Evolutionary conservation across 257 asterid genomes (phyloP), one percentile per base, ranked within the genome.

Genomic region (Marsdenia floribunda): DNA sequence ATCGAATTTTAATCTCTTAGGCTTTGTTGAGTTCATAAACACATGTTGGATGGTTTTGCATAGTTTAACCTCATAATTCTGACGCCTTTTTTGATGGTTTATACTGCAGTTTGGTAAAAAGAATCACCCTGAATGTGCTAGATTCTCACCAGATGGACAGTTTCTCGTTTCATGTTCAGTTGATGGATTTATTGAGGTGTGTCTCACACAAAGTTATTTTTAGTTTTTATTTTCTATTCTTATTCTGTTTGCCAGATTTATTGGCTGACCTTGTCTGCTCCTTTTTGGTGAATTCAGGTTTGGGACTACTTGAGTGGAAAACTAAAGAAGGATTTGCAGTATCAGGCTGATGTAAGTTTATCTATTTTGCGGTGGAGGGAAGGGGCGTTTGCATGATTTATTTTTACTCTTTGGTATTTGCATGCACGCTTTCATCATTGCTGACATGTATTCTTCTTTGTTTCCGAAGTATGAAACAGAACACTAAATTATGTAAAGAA

Each of bases 101-200:
- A 76, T 70, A 7, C 82, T 86, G 89, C 91, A 94, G 99, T 94
- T 94, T 76, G 99, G 96, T 81, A 92, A 92, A 89, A 92, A 88
- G 76, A 89, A 92, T 78, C 97, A 94, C 76, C 97, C 99, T 7
- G 97, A 94, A 82, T 81, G 89, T 80, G 87, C 96, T 82, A 87
- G 91, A 72, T 94, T 94, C 84, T 92, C 99, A 75, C 99, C 98
- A n/a, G 99, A 94, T 76, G 99, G 99, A 33, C 99, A 94, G 73
- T 94, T 92, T 81, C 99, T 92, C 68, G 97, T 92, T 86, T 94
- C 99, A 75, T 87, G 96, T 83, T 88, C 99, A 59, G 95, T 94
- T 42, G 97, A 94, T 87, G 98, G 98, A 79, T 92, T 94, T 82
- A 83, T 94, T 78, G 97, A 94, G 97, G 97, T 93, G 72, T 59